Evolutionary conservation across 2,329 filamentous ascomycete species (phyloP).

Genomic region (Fusarium phyllophilum): DNA sequence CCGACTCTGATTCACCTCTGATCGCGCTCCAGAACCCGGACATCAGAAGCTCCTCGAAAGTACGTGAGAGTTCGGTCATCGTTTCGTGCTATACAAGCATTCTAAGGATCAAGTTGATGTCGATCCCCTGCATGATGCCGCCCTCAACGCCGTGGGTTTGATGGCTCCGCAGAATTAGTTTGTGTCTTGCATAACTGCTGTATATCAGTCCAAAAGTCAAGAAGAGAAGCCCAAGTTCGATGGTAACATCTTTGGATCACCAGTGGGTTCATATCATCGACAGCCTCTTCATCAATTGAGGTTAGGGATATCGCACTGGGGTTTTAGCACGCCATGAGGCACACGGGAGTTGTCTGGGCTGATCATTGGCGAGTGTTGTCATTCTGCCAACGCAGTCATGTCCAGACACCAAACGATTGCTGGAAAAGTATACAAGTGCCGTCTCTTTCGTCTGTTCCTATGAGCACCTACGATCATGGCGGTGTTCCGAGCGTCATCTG

Average conservation of each 20-base stretch:
- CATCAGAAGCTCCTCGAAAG: neutral
- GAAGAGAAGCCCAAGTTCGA: neutral
- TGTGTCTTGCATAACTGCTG: neutral
- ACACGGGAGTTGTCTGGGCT: neutral
- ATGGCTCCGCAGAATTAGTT: neutral
- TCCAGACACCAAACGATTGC: neutral
- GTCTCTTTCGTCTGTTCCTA: neutral
- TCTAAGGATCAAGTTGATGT: neutral
- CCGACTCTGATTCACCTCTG: neutral
- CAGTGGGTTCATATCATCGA: fast-evolving
- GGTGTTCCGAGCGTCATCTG: neutral
- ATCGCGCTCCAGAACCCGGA: neutral
- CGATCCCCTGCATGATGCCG: neutral
- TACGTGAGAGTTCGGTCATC: too few species aligned
- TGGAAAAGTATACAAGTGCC: too few species aligned
- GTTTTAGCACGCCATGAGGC: neutral
- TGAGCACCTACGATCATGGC: fast-evolving
- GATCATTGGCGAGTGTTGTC: neutral
- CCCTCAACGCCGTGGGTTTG: neutral
- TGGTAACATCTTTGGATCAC: fast-evolving
- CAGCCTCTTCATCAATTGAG: too few species aligned
- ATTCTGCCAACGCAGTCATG: neutral
- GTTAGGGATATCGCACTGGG: fast-evolving
- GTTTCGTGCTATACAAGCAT: neutral
- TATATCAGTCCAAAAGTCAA: neutral